Evolutionary conservation across 2,329 filamentous ascomycete genomes (phyloP).

Genomic region (Chaetomiaceae sp.): DNA sequence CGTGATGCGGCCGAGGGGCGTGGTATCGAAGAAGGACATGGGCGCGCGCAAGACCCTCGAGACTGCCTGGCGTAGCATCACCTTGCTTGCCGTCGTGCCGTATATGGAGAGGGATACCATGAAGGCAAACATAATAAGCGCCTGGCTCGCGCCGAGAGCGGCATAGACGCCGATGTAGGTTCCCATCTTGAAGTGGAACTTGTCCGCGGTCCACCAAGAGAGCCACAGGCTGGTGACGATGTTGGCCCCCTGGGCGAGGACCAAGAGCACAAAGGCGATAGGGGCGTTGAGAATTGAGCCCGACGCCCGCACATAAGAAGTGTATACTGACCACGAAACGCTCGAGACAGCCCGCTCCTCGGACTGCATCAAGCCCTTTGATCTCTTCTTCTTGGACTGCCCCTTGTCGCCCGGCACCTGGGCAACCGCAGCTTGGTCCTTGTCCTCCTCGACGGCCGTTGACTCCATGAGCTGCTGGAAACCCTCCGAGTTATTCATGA

Average conservation of each 20-base stretch:
- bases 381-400: constrained; percentile 47
- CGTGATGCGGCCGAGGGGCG: constrained; percentile 87
- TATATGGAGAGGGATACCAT: constrained; percentile 71
- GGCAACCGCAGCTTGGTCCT: constrained; percentile 47
- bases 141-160: constrained; percentile 65
- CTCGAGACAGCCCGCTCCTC: constrained; percentile 67
- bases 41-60: constrained; percentile 65
- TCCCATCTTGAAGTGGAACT: constrained; percentile 62
- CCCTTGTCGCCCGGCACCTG: constrained; percentile 34
- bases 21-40: constrained; percentile 97
- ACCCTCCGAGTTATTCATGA: constrained; percentile 72
- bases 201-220: constrained; percentile 84
- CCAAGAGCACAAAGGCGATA: constrained; percentile 56
- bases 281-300: constrained; percentile 66
- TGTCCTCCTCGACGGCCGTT: constrained; percentile 66
- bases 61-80: constrained; percentile 77
- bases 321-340: constrained; percentile 76
- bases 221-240: constrained; percentile 89
- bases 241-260: constrained; percentile 75
- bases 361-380: constrained; percentile 63
- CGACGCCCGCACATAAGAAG: constrained; percentile 70
- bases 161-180: constrained; percentile 70
- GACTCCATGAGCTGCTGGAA: constrained; percentile 85
- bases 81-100: constrained; percentile 76
- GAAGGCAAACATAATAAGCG: constrained; percentile 73